phyloP scores from a whole-genome alignment of 192 early-diverging fungal species.

The Backusella macrospora region DNA sequence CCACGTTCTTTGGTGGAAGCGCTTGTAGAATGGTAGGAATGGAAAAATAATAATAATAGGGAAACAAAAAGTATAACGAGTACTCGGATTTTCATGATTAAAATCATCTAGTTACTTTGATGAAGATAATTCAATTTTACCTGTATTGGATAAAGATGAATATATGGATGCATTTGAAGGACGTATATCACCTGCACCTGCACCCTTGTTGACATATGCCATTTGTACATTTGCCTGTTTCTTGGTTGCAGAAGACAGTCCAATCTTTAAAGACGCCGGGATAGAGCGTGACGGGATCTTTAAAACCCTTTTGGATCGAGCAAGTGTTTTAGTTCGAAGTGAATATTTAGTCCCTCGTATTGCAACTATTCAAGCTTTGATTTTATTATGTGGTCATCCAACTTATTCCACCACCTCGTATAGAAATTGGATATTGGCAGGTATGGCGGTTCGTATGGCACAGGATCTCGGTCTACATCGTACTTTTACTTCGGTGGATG shows the following conservation, averaged over 20 bases:
- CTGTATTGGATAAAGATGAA: conserved; percentile 26
- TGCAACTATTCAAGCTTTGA: conserved; percentile 60
- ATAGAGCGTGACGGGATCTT: conserved; percentile 13
- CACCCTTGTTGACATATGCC: conserved; percentile 24
- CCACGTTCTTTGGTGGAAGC: conserved; percentile 17
- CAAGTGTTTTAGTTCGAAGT: conserved; percentile 44
- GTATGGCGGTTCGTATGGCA: conserved; percentile 72
- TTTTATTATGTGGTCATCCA: conserved; percentile 61
- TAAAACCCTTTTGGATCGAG: conserved; percentile 11
- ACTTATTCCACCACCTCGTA: conserved; percentile 19
- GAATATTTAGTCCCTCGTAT: conserved; percentile 58
- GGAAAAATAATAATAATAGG: background rate
- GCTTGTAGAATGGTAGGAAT: conserved; percentile 10
- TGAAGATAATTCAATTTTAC: conserved; percentile 15
- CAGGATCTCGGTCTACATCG: conserved; percentile 81
- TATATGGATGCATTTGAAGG: conserved; percentile 26
- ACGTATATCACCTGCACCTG: background rate
- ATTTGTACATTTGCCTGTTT: conserved; percentile 27
- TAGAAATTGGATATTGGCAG: conserved; percentile 31
- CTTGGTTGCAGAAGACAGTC: background rate
- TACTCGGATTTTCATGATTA: background rate
- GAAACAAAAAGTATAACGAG: background rate
- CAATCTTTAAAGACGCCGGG: conserved; percentile 19
- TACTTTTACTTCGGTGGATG: conserved; percentile 51
- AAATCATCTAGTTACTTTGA: conserved; percentile 27